Percentiles rank a stretch among this genome's conserved stretches.
phyloP scores from a whole-genome alignment of 805 yeast species.

The Sugiyamaella marilandica region DNA sequence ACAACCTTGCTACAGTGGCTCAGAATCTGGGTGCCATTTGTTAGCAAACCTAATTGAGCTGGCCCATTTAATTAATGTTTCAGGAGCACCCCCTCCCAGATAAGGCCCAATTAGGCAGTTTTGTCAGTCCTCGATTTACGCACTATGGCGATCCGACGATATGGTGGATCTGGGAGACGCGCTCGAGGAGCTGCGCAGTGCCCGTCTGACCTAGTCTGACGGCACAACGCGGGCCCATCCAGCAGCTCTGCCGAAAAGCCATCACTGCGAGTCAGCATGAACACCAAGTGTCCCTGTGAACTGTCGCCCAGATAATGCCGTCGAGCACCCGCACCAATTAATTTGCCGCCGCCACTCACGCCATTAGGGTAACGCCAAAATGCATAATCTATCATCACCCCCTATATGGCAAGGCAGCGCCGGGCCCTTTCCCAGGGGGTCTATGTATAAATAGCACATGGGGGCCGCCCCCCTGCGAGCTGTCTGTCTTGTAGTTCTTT shows the following conservation, averaged over 20 bases:
- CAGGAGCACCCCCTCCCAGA: neutral
- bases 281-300: too few relatives aligned
- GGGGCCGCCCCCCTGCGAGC: neutral
- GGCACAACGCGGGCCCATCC: too few relatives aligned
- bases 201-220: too few relatives aligned
- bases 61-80: neutral
- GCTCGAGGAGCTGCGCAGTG: too few relatives aligned
- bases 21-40: too few relatives aligned
- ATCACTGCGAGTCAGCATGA: too few relatives aligned
- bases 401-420: neutral
- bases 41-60: too few relatives aligned
- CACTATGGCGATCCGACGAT: neutral
- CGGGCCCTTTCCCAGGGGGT: neutral
- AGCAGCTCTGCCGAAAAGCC: too few relatives aligned
- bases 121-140: constrained; percentile 2
- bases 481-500: neutral
- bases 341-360: constrained; percentile 5
- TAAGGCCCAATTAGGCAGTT: neutral
- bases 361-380: neutral
- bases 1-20: too few relatives aligned
- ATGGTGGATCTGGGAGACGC: too few relatives aligned
- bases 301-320: too few relatives aligned
- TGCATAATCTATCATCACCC: neutral
- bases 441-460: neutral
- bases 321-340: neutral